Base-by-base conservation (phyloP, 768 basidiomycete genomes). In the Dioszegia aurantiaca region DNA sequence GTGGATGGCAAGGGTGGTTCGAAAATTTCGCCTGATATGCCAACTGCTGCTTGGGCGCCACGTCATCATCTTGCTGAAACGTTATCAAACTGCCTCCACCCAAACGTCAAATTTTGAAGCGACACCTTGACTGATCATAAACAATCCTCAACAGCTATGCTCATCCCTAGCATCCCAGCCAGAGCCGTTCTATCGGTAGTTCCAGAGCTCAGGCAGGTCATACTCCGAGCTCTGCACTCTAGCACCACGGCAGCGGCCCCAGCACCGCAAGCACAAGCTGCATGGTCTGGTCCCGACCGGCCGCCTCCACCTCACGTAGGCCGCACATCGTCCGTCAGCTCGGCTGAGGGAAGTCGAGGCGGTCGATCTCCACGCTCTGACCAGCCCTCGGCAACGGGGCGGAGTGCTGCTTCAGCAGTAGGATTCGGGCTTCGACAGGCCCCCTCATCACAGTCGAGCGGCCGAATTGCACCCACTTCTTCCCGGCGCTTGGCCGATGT, bases 201-300 rank as follows among this genome's bases (percentile, higher is more conserved):
- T 0, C 65, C 59, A 24, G 54, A 59, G 8, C 57, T 67, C 14
- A 58, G 54, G 9, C 55, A 60, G 10, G 53, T 67, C 45, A 46
- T 67, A 26, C 19, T 31, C 21, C 53, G 58, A 45, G 65, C 65
- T 3, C 39, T 67, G 24, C 62, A 63, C 31, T 21, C 45, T n/a
- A n/a, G 46, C 0, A 26, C 28, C 14, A 0, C 55, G 12, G 10
- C n/a, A 19, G 16, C n/a, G 24, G 40, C 36, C 4, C 16, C 17
- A 33, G 6, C 30, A 39, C 31, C 19, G 36, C 10, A 3, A 1
- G 16, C 48, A 19, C 48, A 21, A n/a, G 2, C 44, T 4, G 8
- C 8, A 9, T 45, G 21, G 44, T 8, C 8, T 9, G 24, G 14
- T 14, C 23, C 44, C 9, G 17, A 23, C 23, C 40, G 40, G 5